Conservation (phyloP, 2,329 filamentous ascomycete species). For the Trichoderma koningii region DNA sequence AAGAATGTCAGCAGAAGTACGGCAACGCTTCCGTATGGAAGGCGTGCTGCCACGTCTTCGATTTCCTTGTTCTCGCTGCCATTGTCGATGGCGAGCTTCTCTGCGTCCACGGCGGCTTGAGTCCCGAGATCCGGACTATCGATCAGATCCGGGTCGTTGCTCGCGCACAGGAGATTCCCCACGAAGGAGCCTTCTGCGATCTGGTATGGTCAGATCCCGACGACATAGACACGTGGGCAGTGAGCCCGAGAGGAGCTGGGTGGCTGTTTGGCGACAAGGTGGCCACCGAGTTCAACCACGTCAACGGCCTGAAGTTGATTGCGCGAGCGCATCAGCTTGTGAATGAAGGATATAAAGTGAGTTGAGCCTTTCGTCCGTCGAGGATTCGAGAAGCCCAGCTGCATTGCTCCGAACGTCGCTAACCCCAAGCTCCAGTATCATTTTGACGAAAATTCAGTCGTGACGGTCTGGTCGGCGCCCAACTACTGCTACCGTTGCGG, state of each 20-base stretch:
- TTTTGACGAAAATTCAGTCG: slow-evolving; percentile 91
- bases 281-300: slow-evolving; percentile 94
- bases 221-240: slow-evolving; percentile 93
- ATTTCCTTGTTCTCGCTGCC: slow-evolving; percentile 93
- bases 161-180: slow-evolving; percentile 94
- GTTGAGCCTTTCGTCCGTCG: slow-evolving; percentile 21
- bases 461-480: slow-evolving; percentile 97
- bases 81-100: slow-evolving; percentile 99
- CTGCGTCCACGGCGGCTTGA: slow-evolving; percentile 91
- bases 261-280: slow-evolving; percentile 98
- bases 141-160: slow-evolving; percentile 99
- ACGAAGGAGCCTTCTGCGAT: slow-evolving; percentile 98
- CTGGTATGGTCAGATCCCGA: slow-evolving; percentile 98
- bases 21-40: slow-evolving; percentile 99
- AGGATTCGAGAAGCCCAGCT: not conserved
- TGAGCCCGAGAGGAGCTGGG: slow-evolving; percentile 92
- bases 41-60: slow-evolving; percentile 98
- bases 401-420: not conserved
- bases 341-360: slow-evolving; percentile 95
- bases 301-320: slow-evolving; percentile 95
- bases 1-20: slow-evolving; percentile 97
- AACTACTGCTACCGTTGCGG: slow-evolving; percentile 96
- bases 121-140: slow-evolving; percentile 91
- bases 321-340: slow-evolving; percentile 97
- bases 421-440: slow-evolving; percentile 65